phyloP scores from a whole-genome alignment of 139 green algal genomes.

The Volvox reticuliferus region DNA sequence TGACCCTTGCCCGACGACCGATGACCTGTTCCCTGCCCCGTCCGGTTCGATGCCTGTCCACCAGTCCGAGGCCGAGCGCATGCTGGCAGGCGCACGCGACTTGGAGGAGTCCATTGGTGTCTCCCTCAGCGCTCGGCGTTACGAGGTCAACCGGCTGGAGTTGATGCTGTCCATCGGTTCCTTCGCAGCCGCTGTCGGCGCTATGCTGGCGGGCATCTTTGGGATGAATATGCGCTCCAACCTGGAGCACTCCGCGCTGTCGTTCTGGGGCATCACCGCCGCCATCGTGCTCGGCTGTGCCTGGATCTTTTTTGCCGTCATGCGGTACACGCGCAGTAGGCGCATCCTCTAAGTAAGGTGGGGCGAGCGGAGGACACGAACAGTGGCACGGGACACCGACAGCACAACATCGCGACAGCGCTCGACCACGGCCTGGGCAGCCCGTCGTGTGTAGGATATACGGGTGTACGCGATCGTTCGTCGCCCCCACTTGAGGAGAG shows the following conservation, averaged over 20 bases:
- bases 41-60: too few species aligned
- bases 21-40: too few species aligned
- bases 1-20: too few species aligned
- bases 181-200: conserved; percentile 91
- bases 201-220: conserved; percentile 93
- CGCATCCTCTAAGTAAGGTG: conserved; percentile 84
- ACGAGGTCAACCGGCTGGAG: conserved; percentile 93
- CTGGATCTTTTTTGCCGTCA: conserved; percentile 81
- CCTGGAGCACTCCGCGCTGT: conserved; percentile 85
- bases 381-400: too few species aligned
- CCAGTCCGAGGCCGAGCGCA: conserved; percentile 78
- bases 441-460: too few species aligned
- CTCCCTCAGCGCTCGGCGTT: conserved; percentile 82
- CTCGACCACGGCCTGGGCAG: too few species aligned
- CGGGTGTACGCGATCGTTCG: too few species aligned
- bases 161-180: conserved; percentile 90
- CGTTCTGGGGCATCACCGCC: conserved; percentile 88
- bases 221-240: conserved; percentile 89
- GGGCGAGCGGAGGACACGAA: too few species aligned
- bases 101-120: conserved; percentile 94
- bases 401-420: too few species aligned
- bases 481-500: too few species aligned
- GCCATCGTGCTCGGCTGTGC: conserved; percentile 82
- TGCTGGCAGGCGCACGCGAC: conserved; percentile 83
- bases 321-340: conserved; percentile 82